These are phyloP conservation scores for Ogataea chonburiensis DNA, from an alignment of 805 yeast genomes.

Conservation along the genomic window DNA sequence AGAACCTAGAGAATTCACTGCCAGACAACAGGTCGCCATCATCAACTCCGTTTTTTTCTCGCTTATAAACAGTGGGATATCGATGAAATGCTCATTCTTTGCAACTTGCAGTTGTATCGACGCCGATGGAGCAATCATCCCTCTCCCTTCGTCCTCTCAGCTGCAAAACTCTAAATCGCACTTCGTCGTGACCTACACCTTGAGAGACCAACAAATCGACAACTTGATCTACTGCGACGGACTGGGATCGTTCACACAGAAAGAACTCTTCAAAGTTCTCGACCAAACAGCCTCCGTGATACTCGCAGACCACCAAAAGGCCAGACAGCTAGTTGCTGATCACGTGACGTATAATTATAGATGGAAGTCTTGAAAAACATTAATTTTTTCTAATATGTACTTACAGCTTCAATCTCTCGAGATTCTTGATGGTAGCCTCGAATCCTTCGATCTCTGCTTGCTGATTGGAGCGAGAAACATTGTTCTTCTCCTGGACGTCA, in stretches of 20 bases:
- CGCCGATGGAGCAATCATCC: conserved; percentile 30
- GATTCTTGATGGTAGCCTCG: conserved; percentile 78
- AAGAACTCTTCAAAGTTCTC: conserved; percentile 51
- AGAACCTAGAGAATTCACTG: conserved; percentile 35
- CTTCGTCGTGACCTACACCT: conserved; percentile 64
- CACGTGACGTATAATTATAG: conserved; percentile 54
- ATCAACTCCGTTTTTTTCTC: conserved; percentile 76
- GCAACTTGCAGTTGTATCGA: conserved; percentile 43
- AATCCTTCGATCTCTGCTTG: conserved; percentile 88
- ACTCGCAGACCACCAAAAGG: conserved; percentile 39
- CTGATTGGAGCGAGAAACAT: conserved; percentile 62
- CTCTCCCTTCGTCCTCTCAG: conserved; percentile 47
- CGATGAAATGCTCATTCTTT: conserved; percentile 60
- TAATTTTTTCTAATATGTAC: neutral
- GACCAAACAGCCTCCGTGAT: conserved; percentile 50
- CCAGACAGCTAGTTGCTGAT: conserved; percentile 48
- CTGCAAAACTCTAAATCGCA: conserved; percentile 49
- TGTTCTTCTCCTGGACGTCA: conserved; percentile 77
- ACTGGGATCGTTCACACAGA: conserved; percentile 63
- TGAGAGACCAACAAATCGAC: conserved; percentile 48
- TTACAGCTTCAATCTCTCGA: conserved; percentile 71
- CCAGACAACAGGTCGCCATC: conserved; percentile 61
- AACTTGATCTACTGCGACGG: conserved; percentile 71
- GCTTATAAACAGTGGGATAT: conserved; percentile 75
- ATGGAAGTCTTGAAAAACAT: conserved; percentile 41